phyloP scores from a whole-genome alignment of 768 basidiomycete species.

The Saitozyma sp. region DNA sequence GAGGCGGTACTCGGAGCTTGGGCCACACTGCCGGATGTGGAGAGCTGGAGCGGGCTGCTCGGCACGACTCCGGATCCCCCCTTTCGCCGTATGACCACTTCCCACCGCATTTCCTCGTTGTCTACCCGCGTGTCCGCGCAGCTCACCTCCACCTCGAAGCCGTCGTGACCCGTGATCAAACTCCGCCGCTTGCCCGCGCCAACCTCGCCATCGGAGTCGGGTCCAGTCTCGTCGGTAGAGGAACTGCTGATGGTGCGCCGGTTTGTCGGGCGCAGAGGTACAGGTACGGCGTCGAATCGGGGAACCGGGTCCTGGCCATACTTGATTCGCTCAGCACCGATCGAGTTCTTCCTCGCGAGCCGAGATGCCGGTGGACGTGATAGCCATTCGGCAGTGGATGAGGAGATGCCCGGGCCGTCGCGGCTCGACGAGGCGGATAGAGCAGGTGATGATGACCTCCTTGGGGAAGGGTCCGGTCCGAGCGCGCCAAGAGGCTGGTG shows the following conservation, averaged over 20 bases:
- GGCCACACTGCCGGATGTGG: constrained; percentile 2
- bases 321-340: background rate
- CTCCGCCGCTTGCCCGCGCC: background rate
- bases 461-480: too few species aligned
- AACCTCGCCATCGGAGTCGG: too few species aligned
- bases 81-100: constrained; percentile 55
- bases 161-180: background rate
- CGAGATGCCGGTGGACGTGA: background rate
- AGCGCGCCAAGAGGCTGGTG: too few species aligned
- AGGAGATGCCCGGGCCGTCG: too few species aligned
- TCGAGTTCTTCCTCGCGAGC: background rate
- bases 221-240: too few species aligned
- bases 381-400: background rate
- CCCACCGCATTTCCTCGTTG: constrained; percentile 61
- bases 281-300: background rate
- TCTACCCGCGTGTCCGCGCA: constrained; percentile 1
- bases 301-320: background rate
- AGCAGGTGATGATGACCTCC: too few species aligned
- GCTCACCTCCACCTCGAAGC: constrained; percentile 5
- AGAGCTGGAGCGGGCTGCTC: constrained; percentile 19
- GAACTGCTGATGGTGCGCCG: too few species aligned
- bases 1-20: constrained; percentile 31
- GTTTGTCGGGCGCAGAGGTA: too few species aligned
- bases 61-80: background rate
- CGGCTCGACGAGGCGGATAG: too few species aligned